A percentile compares a stretch with the other conserved stretches of the same genome.
These are phyloP conservation scores for Xylaria intraflava DNA, from an alignment of 495 filamentous ascomycete species.

Conservation along the genomic window DNA sequence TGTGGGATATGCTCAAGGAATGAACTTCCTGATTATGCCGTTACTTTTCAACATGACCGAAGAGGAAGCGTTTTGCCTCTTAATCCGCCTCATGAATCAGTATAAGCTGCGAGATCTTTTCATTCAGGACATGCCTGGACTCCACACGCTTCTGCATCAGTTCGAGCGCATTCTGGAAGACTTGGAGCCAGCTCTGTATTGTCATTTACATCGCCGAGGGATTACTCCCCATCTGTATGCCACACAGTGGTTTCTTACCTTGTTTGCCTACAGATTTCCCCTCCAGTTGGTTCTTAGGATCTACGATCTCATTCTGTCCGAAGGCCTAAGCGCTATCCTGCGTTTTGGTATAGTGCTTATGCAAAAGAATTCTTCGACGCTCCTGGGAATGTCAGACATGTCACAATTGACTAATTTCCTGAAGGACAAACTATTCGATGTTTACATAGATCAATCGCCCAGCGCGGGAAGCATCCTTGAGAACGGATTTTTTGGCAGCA, in stretches of 20 bases:
- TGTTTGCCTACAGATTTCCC: conserved; percentile 98
- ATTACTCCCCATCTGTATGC: conserved; percentile 92
- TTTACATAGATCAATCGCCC: conserved; percentile 89
- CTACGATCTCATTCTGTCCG: conserved; percentile 92
- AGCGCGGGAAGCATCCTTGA: conserved; percentile 83
- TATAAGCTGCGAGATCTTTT: conserved; percentile 92
- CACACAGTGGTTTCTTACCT: conserved; percentile 96
- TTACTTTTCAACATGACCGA: conserved; percentile 97
- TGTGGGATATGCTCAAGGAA: conserved; percentile 96
- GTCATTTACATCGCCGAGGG: conserved; percentile 81
- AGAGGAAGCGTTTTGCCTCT: conserved; percentile 89
- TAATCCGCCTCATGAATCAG: conserved; percentile 93
- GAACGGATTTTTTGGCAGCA: conserved; percentile 94
- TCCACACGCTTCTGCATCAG: conserved; percentile 89
- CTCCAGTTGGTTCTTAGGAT: conserved; percentile 93
- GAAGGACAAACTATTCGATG: conserved; percentile 91
- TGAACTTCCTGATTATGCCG: conserved; percentile 99
- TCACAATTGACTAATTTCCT: conserved; percentile 74
- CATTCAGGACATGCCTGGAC: conserved; percentile 89
- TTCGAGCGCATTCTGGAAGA: conserved; percentile 95
- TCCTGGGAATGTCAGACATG: conserved; percentile 92
- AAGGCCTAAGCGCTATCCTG: conserved; percentile 85
- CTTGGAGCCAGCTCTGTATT: conserved; percentile 87
- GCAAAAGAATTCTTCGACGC: conserved; percentile 75
- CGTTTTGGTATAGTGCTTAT: conserved; percentile 93